Evolutionary conservation across 345 rosid species (phyloP).

Genomic region (Adansonia digitata): DNA sequence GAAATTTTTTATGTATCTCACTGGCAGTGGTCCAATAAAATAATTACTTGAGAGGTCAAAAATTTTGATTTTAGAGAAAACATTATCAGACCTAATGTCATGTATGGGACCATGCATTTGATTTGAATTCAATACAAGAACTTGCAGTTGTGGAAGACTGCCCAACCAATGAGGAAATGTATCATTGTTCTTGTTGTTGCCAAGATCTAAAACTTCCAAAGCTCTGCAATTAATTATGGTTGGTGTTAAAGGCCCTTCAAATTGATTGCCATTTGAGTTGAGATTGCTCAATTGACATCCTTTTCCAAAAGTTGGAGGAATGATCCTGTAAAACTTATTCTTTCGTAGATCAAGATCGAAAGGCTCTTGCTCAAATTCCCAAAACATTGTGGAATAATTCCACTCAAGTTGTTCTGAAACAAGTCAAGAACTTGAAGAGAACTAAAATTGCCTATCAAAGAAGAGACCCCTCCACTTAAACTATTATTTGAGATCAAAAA

Average conservation of each 20-base stretch:
- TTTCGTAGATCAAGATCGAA: constrained; percentile 14
- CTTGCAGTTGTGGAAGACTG: constrained; percentile 16
- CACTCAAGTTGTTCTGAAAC: no score
- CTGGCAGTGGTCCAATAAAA: constrained; percentile 25
- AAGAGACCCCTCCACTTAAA: constrained; percentile 17
- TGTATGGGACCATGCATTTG: constrained; percentile 15
- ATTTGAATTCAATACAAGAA: constrained; percentile 23
- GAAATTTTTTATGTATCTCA: background rate
- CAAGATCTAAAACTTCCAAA: constrained; percentile 26
- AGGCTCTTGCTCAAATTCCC: constrained; percentile 14
- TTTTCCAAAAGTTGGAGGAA: background rate
- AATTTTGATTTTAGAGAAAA: constrained; percentile 20
- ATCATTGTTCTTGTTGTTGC: no score
- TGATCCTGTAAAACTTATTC: constrained; percentile 15
- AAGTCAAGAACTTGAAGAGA: no score
- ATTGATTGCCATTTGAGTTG: constrained; percentile 17
- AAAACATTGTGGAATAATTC: constrained; percentile 17
- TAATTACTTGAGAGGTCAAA: constrained; percentile 25
- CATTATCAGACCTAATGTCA: rapidly evolving
- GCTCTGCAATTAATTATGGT: constrained; percentile 14
- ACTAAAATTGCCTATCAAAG: no score
- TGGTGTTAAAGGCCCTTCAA: constrained; percentile 18
- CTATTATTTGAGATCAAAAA: constrained; percentile 9
- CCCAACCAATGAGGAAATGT: constrained; percentile 28
- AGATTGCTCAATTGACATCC: background rate